Base-by-base conservation (phyloP, 805 yeast genomes). In the Myxozyma nipponensis region DNA sequence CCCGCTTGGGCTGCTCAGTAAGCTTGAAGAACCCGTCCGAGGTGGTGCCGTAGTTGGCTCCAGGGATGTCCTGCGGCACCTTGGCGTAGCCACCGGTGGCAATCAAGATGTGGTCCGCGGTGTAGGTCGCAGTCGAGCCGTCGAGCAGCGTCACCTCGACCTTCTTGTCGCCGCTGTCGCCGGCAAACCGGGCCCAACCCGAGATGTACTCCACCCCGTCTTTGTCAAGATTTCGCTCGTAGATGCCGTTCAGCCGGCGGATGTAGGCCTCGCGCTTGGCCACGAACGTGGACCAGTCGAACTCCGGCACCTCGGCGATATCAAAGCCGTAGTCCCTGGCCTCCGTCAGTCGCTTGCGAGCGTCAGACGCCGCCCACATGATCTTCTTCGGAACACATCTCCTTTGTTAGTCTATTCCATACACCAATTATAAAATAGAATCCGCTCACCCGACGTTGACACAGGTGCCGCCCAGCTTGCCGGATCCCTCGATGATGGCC, bases 351-450 rank as follows among this genome's bases (percentile, higher is more conserved):
- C 81, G 83, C 56, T 78, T 77, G 18, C 97, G 97, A 67, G 87
- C 70, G 62, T 90, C 96, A 26, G 93, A 82, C 9, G 97, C 96
- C 62, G 90, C 84, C 98, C 98, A 93, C 97, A 93, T 90, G 41
- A 93, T 88, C 68, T 93, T 93, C 76, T 93, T 93, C 42, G 99
- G 99, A 43, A 93, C 98, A 76, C 99, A 93, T 19, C 56, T 52
- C 18, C 13, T 35, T 17, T 6, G 21, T 35, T 18, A 23, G 28
- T n/a, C n/a, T n/a, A 39, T 13, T 22, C 32, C 7, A 28, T 13
- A 28, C 13, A 13, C 13, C 32, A 28, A 28, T 28, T 28, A 13
- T 7, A 28, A 28, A 7, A 7, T 28, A 7, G 7, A 7, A 7
- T 28, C 28, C 39, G 38, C 56, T 15, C 35, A 52, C 46, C 99